Base-by-base conservation (phyloP, 2,329 filamentous ascomycete species). In the Sporothrix sp. region DNA sequence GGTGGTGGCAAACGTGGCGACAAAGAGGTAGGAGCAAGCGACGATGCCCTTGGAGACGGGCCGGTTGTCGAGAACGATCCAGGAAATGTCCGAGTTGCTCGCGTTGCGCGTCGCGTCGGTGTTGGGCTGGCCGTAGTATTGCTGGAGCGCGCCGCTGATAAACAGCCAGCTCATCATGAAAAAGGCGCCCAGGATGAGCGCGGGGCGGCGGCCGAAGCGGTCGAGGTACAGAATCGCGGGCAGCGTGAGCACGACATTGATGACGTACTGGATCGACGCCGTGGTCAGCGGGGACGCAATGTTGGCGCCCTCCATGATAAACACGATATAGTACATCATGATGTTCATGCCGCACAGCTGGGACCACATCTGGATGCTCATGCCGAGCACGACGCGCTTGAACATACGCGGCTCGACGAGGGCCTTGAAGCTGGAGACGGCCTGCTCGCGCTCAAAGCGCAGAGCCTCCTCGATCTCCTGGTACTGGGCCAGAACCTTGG, bases 11-110 rank as follows among this genome's bases (percentile, higher is more conserved):
- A 78, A 87, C 1, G 75, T 78, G 3, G 81, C 82, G 14, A 87
- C 82, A 58, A 87, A 85, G 16, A 87, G 75, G 60, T 86, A 87
- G 1, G 82, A 82, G 66, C 77, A 84, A 10, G 82, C 81, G 43
- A 82, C 81, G 42, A 89, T 75, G 14, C 73, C 83, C 52, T 76
- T 76, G 2, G 81, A 81, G 1, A 76, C 72, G 0, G 72, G 61
- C 3, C 70, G 66, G 56, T 77, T 73, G 51, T 71, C 63, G 36
- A 69, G 47, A 30, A 82, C 69, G 18, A 79, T 66, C 78, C 78
- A 82, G n/a, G 74, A 75, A 30, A 81, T 74, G 44, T 73, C 68
- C 16, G 64, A 62, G 56, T 73, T 72, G 16, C 60, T 54, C 1
- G 67, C 61, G 28, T 65, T 71, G 23, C 60, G 50, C 3, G 66